phyloP scores from a whole-genome alignment of 2,329 filamentous ascomycete genomes.

The Lithohypha guttulata region DNA sequence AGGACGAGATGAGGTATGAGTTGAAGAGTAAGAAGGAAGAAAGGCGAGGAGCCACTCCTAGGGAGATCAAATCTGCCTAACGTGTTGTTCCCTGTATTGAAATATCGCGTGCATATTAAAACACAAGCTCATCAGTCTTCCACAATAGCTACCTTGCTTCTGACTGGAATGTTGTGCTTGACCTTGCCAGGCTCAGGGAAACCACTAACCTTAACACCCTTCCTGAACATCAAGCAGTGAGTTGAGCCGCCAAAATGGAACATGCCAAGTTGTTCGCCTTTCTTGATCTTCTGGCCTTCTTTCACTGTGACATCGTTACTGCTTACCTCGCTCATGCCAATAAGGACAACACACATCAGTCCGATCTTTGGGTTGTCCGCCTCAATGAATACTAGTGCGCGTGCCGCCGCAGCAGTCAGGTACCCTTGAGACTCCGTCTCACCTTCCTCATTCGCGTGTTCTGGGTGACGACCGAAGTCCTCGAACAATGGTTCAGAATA shows the following conservation, averaged over 20 bases:
- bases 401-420: slow-evolving; percentile 54
- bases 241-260: slow-evolving; percentile 33
- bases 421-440: slow-evolving; percentile 50
- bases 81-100: no score
- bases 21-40: slow-evolving; percentile 13
- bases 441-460: slow-evolving; percentile 22
- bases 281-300: slow-evolving; percentile 55
- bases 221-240: slow-evolving; percentile 56
- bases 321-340: neutral
- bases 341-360: slow-evolving; percentile 48
- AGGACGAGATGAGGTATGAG: slow-evolving; percentile 36
- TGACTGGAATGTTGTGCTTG: slow-evolving; percentile 12
- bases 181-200: slow-evolving; percentile 24
- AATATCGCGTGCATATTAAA: no score
- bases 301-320: slow-evolving; percentile 41
- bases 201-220: slow-evolving; percentile 31
- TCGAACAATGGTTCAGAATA: slow-evolving; percentile 52
- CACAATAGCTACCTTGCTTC: slow-evolving; percentile 30
- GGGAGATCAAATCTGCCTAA: no score
- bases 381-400: slow-evolving; percentile 60
- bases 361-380: slow-evolving; percentile 58
- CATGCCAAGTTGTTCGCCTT: slow-evolving; percentile 43
- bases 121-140: no score
- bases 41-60: no score
- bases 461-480: slow-evolving; percentile 26